Base-by-base conservation (phyloP, 306 rosid genomes). In the Aeschynomene evenia region DNA sequence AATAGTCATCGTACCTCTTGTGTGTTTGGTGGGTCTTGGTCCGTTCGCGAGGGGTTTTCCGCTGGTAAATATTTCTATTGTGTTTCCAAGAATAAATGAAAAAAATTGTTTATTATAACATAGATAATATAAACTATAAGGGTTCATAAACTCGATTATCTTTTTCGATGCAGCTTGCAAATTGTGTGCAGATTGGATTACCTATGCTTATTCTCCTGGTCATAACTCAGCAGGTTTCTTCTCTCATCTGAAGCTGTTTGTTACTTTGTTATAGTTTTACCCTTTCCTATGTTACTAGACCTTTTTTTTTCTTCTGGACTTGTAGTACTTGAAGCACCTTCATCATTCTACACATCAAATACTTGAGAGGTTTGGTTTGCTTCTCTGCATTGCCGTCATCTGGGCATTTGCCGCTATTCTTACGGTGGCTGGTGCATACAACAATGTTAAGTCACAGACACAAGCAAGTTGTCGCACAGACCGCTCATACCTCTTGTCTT, bases 361-460 rank as follows among this genome's bases (percentile, higher is more conserved):
- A 49, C 86, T 87, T 2, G 96, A 84, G 84, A 84, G 90, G 65
- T 91, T 81, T 76, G 91, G 85, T 73, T 75, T 91, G 50, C 98
- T 91, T 71, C 51, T 89, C 39, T 85, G 96, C 74, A 64, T 87
- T 49, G 94, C 70, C 31, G 28, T 91, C 57, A 24, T 85, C 42
- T 91, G 98, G 98, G 85, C 87, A 56, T 91, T 91, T 62, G 98
- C 98, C 13, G 98, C 91, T 68, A 76, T 89, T 69, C 98, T 91
- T 63, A 91, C 96, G 0, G 91, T 68, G 7, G 88, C 96, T 51
- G 98, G 98, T 59, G 96, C 98, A 33, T 89, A 89, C 77, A 85
- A 89, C 46, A 76, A 57, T 68, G 83, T 76, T 51, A 79, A 78
- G 70, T 19, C n/a, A 62, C 66, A 57, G 66, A 89, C 98, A 13